Conservation (phyloP, 164 flowering plant species). For the Malania oleifera region DNA sequence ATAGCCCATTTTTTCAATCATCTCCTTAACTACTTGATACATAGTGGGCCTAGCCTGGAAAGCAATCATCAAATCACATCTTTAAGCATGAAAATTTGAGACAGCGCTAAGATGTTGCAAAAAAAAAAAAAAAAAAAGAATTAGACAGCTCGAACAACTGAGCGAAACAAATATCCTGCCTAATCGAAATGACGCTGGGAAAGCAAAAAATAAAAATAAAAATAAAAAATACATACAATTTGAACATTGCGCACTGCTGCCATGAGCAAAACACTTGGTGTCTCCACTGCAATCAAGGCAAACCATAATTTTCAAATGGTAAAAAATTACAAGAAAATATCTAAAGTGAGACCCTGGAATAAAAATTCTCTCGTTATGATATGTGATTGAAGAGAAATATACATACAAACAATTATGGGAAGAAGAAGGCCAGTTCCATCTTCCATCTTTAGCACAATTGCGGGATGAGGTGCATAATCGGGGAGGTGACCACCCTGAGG, state of each 20-base stretch:
- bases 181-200: too few relatives aligned
- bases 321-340: neutral
- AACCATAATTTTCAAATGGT: conserved; percentile 2
- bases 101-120: neutral
- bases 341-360: neutral
- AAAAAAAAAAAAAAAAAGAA: neutral
- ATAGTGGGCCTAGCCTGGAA: conserved; percentile 92
- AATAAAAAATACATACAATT: conserved; percentile 54
- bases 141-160: neutral
- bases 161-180: neutral
- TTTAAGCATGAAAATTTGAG: neutral
- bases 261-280: conserved; percentile 95
- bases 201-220: neutral
- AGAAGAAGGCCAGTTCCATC: conserved; percentile 97
- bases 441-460: conserved; percentile 97
- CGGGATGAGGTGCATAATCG: conserved; percentile 96
- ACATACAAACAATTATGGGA: conserved; percentile 97
- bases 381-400: neutral
- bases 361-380: neutral
- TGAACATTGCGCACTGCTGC: conserved; percentile 93
- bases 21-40: conserved; percentile 85
- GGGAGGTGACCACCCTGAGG: conserved; percentile 92
- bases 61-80: conserved; percentile 1
- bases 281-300: conserved; percentile 75
- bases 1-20: conserved; percentile 95